These are phyloP conservation scores for Takakia lepidozioides DNA, from an alignment of 225 moss, liverwort and hornwort genomes.

Conservation along the genomic window DNA sequence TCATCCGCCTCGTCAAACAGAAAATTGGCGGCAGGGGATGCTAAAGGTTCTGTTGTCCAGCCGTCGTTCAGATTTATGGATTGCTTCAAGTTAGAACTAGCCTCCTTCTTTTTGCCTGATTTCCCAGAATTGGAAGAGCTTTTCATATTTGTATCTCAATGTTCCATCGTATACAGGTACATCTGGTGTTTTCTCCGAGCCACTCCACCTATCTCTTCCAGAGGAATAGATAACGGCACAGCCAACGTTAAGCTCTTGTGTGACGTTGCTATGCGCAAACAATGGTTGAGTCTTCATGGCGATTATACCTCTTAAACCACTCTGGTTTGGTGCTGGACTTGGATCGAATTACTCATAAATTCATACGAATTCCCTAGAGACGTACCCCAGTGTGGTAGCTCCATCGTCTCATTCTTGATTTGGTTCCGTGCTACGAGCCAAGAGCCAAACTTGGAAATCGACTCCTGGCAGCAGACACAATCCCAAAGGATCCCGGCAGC, in stretches of 20 bases:
- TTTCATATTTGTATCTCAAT: constrained; percentile 23
- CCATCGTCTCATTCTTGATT: no score
- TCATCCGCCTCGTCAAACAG: constrained; percentile 48
- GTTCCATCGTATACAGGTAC: constrained; percentile 19
- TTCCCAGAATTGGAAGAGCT: constrained; percentile 21
- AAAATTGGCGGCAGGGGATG: constrained; percentile 14
- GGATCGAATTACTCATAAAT: no score
- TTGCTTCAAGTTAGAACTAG: constrained; percentile 7
- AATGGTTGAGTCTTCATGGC: no score
- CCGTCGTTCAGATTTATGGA: constrained; percentile 4
- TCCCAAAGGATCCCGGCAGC: no score
- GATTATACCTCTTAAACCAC: no score
- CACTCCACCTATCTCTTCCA: constrained; percentile 15
- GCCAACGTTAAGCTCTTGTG: constrained; percentile 17
- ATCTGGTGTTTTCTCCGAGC: constrained; percentile 18
- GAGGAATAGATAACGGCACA: constrained; percentile 13
- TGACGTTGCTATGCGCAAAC: no score
- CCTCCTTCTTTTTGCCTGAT: constrained; percentile 19
- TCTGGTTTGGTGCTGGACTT: no score
- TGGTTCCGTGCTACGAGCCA: no score
- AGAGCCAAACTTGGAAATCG: no score
- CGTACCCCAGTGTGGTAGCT: no score
- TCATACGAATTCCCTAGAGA: no score
- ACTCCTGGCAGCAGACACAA: no score
- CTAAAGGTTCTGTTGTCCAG: constrained; percentile 3